Evolutionary conservation across 2,329 filamentous ascomycete species (phyloP).

Genomic region (Phoma herbarum): DNA sequence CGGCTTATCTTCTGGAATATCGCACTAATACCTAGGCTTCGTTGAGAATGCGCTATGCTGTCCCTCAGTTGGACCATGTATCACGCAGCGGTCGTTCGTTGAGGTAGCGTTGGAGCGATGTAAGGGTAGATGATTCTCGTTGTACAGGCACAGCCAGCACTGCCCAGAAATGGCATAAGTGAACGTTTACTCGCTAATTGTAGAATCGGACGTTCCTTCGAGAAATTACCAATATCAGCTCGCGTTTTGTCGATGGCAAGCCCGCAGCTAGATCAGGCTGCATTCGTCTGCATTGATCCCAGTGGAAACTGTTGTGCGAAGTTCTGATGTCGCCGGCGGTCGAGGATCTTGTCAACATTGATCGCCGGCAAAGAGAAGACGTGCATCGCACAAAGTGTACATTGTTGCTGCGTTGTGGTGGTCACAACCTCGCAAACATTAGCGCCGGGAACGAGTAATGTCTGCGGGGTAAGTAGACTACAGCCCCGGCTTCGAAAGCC

Average conservation of each 20-base stretch:
- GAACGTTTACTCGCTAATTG: background rate
- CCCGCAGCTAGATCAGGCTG: background rate
- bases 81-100: background rate
- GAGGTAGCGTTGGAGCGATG: background rate
- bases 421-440: conserved; percentile 14
- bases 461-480: conserved; percentile 35
- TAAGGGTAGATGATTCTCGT: background rate
- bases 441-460: conserved; percentile 22
- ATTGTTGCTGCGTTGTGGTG: background rate
- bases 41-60: background rate
- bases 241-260: background rate
- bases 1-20: conserved; percentile 6
- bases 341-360: too few relatives aligned
- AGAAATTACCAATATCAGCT: background rate
- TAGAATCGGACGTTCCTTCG: background rate
- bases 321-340: background rate
- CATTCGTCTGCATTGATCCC: background rate
- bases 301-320: background rate
- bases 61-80: background rate
- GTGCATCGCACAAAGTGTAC: background rate
- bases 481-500: conserved; percentile 20
- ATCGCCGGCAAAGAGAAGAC: background rate
- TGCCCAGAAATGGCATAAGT: background rate
- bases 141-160: background rate
- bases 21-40: background rate